A percentile compares a stretch with the other conserved stretches of the same genome.
phyloP scores from a whole-genome alignment of 192 early-diverging fungal genomes.

The Podila epicladia region DNA sequence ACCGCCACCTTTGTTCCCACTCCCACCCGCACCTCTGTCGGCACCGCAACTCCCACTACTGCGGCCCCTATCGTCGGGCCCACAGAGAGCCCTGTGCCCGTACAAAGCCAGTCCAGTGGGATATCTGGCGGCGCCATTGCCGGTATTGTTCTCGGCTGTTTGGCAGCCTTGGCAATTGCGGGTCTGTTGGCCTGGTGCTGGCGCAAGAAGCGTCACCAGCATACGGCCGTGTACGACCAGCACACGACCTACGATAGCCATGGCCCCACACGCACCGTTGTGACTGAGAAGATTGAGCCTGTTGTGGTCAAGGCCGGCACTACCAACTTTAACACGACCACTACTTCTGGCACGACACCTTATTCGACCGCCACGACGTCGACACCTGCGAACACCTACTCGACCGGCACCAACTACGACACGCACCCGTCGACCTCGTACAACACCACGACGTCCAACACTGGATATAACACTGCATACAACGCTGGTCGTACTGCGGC shows the following conservation, averaged over 20 bases:
- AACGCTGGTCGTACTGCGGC: not conserved
- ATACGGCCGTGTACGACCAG: slow-evolving; percentile 8
- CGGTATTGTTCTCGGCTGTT: slow-evolving; percentile 16
- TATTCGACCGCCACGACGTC: slow-evolving; percentile 4
- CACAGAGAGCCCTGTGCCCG: not conserved
- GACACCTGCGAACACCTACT: not conserved
- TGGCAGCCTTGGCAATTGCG: slow-evolving; percentile 15
- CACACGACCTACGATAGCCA: slow-evolving; percentile 1
- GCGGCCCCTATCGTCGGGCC: not conserved
- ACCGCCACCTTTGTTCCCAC: slow-evolving; percentile 17
- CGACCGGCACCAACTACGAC: not conserved
- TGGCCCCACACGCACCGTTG: slow-evolving; percentile 16
- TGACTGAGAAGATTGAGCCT: slow-evolving; percentile 23
- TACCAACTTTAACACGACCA: not conserved
- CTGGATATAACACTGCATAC: slow-evolving; percentile 7
- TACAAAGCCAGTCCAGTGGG: not conserved
- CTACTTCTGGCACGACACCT: not conserved
- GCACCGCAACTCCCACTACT: not conserved
- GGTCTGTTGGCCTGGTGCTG: slow-evolving; percentile 22
- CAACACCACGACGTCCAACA: slow-evolving; percentile 14
- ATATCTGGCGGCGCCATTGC: slow-evolving; percentile 22
- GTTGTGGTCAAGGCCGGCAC: slow-evolving; percentile 18
- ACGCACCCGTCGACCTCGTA: slow-evolving; percentile 9
- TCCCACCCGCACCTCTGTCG: not conserved
- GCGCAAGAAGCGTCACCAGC: slow-evolving; percentile 14